Evolutionary conservation across 2,329 filamentous ascomycete species (phyloP).

Genomic region (Trichophyton rubrum): DNA sequence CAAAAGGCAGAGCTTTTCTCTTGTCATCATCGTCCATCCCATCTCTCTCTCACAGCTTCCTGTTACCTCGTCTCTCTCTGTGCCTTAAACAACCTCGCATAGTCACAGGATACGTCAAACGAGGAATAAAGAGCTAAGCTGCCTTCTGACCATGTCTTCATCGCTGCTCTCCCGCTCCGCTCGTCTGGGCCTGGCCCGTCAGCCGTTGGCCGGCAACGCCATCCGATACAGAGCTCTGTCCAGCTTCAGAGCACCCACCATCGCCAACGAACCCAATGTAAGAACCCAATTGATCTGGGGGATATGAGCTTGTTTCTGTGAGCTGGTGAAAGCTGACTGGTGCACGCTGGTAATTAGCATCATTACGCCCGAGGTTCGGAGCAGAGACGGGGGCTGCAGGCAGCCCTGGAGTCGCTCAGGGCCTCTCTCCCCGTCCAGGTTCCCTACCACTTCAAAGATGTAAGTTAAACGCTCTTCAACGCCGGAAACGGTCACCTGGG

Average conservation of each 20-base stretch:
- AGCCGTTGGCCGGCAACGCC: background rate
- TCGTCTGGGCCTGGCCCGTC: background rate
- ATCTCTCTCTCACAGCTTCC: too few relatives aligned
- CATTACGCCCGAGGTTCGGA: slow-evolving; percentile 9
- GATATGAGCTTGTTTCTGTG: background rate
- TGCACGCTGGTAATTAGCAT: slow-evolving; percentile 1
- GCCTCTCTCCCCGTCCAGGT: slow-evolving; percentile 8
- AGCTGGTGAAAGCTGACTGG: background rate
- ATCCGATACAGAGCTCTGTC: background rate
- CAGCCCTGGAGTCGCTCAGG: slow-evolving; percentile 6
- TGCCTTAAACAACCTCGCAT: too few relatives aligned
- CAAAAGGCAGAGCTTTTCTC: too few relatives aligned
- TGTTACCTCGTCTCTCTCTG: too few relatives aligned
- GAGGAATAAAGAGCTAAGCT: too few relatives aligned
- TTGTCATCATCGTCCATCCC: too few relatives aligned
- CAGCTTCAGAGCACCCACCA: slow-evolving; percentile 9
- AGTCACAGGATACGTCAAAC: too few relatives aligned
- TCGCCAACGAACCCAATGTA: slow-evolving; percentile 10
- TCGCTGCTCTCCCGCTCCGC: background rate
- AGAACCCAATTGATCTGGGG: background rate
- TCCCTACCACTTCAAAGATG: slow-evolving; percentile 4
- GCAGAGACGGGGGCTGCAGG: slow-evolving; percentile 8
- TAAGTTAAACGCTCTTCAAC: background rate
- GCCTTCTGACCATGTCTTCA: background rate
- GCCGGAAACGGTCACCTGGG: background rate